Conservation (phyloP, 2,329 filamentous ascomycete species). For the Phyllosticta citribraziliensis region DNA sequence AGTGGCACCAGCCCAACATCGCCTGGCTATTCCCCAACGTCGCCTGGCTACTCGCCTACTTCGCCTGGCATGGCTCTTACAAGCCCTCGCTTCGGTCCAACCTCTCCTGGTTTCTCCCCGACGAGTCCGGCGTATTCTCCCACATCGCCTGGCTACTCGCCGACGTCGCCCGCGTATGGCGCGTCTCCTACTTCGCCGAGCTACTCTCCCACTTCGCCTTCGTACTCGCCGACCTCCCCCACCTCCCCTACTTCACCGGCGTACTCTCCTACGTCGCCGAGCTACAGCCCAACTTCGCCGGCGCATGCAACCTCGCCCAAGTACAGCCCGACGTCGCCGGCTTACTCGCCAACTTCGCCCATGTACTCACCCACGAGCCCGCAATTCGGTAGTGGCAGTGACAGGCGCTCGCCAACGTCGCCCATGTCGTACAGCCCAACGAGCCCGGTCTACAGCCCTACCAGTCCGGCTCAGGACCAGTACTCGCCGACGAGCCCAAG, state of each 20-base stretch:
- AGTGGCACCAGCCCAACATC: slow-evolving; percentile 33
- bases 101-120: slow-evolving; percentile 22
- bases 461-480: slow-evolving; percentile 42
- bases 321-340: slow-evolving; percentile 51
- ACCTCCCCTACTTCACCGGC: slow-evolving; percentile 44
- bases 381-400: slow-evolving; percentile 25
- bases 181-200: slow-evolving; percentile 43
- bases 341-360: slow-evolving; percentile 16
- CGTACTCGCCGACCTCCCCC: slow-evolving; percentile 67
- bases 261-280: slow-evolving; percentile 43
- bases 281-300: slow-evolving; percentile 40
- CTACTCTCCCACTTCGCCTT: slow-evolving; percentile 52
- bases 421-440: slow-evolving; percentile 65
- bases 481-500: slow-evolving; percentile 39
- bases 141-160: slow-evolving; percentile 50
- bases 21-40: slow-evolving; percentile 26
- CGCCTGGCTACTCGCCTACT: slow-evolving; percentile 52
- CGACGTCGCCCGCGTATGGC: slow-evolving; percentile 48
- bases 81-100: slow-evolving; percentile 38
- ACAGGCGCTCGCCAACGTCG: slow-evolving; percentile 39
- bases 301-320: slow-evolving; percentile 46
- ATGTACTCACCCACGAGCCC: slow-evolving; percentile 48
- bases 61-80: slow-evolving; percentile 45
- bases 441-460: slow-evolving; percentile 46
- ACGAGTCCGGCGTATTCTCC: slow-evolving; percentile 60